A percentile compares a stretch with the other conserved stretches of the same genome.
Evolutionary conservation across 1,139 yeast species (phyloP).

Genomic region (Lodderomyces elongisporus): DNA sequence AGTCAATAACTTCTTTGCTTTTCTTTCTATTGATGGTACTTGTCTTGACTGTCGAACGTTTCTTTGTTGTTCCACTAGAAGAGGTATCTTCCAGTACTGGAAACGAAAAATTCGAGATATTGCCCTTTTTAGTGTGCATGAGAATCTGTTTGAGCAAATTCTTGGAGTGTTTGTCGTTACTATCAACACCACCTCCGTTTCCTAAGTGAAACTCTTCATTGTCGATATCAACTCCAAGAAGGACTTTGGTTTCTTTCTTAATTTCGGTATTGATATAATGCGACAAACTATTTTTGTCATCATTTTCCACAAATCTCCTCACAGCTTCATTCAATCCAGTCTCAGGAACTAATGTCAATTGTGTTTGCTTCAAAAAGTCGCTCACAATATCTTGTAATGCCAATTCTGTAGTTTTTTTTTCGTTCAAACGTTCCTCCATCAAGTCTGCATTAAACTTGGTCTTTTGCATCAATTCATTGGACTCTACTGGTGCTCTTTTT

Average conservation of each 20-base stretch:
- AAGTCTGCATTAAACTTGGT: conserved; percentile 22
- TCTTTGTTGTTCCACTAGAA: conserved; percentile 4
- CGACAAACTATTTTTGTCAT: conserved; percentile 68
- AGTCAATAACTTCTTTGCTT: conserved; percentile 6
- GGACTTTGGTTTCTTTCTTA: conserved; percentile 52
- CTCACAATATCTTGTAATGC: conserved; percentile 34
- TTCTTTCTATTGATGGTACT: conserved; percentile 1
- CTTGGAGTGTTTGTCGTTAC: conserved; percentile 24
- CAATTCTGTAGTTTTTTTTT: conserved; percentile 16
- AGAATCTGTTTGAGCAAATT: conserved; percentile 27
- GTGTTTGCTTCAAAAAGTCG: conserved; percentile 56
- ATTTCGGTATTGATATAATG: conserved; percentile 67
- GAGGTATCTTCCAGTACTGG: neutral
- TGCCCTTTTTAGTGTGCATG: conserved; percentile 19
- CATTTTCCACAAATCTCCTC: conserved; percentile 69
- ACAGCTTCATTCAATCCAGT: conserved; percentile 73
- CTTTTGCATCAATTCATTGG: conserved; percentile 13
- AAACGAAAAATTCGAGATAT: neutral
- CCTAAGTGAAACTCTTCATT: conserved; percentile 22
- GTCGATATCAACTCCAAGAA: conserved; percentile 43
- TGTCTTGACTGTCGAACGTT: conserved; percentile 1
- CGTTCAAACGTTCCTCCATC: conserved; percentile 15
- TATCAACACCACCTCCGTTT: conserved; percentile 13
- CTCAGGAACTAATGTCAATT: conserved; percentile 69
- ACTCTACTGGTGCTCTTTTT: conserved; percentile 22